Evolutionary conservation across 768 basidiomycete genomes (phyloP).

Genomic region (Sporobolomyces roseus): DNA sequence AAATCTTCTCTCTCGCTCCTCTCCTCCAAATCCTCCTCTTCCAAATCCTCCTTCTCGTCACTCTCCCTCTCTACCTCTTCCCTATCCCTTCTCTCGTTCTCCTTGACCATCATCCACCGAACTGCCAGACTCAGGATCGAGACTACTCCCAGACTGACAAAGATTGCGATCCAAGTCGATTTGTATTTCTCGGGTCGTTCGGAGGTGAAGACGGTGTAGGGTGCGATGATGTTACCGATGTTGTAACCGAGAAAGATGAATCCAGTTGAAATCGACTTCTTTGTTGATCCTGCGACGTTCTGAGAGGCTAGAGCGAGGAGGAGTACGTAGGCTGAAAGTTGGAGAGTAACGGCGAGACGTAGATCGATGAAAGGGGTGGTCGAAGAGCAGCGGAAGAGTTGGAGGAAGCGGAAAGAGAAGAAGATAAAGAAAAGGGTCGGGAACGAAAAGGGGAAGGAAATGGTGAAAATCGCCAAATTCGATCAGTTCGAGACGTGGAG

Average conservation of each 20-base stretch:
- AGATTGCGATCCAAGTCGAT: constrained; percentile 32
- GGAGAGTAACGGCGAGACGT: neutral
- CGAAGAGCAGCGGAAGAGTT: neutral
- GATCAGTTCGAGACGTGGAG: too few relatives aligned
- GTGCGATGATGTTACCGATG: constrained; percentile 42
- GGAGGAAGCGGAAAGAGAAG: too few relatives aligned
- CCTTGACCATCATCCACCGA: constrained; percentile 9
- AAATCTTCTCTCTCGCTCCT: neutral
- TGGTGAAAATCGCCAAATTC: too few relatives aligned
- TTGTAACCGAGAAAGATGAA: constrained; percentile 50
- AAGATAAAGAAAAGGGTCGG: neutral
- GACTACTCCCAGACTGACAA: constrained; percentile 27
- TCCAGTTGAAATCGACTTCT: constrained; percentile 47
- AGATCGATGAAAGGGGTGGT: too few relatives aligned
- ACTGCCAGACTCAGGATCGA: constrained; percentile 56
- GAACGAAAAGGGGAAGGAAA: neutral
- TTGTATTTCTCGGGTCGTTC: constrained; percentile 24
- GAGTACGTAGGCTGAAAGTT: constrained; percentile 46
- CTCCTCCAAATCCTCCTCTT: neutral
- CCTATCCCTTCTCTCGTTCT: constrained; percentile 17
- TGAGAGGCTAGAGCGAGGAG: constrained; percentile 45
- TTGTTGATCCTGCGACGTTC: constrained; percentile 50
- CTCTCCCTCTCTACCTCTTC: neutral
- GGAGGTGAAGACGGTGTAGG: constrained; percentile 26
- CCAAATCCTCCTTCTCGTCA: neutral